These are phyloP conservation scores for Colletotrichum sp. DNA, from an alignment of 2,329 filamentous ascomycete species.

Conservation along the genomic window DNA sequence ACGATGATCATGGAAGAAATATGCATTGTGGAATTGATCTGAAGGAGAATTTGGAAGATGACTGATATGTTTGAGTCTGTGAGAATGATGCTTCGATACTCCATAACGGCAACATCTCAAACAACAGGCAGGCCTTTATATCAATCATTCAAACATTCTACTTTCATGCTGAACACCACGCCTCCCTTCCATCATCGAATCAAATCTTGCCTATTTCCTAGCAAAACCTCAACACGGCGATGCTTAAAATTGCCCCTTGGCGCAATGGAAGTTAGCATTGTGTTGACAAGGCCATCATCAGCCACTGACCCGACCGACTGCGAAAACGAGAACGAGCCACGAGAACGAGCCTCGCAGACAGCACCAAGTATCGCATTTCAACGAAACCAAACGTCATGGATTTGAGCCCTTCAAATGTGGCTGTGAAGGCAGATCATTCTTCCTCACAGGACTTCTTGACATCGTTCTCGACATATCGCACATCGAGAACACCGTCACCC, in stretches of 20 bases:
- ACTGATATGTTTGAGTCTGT: background rate
- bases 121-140: background rate
- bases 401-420: background rate
- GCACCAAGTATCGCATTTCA: background rate
- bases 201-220: background rate
- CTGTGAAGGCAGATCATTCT: background rate
- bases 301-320: background rate
- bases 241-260: background rate
- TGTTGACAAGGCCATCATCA: background rate
- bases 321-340: background rate
- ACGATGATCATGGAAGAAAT: background rate
- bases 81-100: background rate
- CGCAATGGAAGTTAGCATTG: background rate
- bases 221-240: background rate
- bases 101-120: background rate
- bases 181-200: background rate
- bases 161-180: background rate
- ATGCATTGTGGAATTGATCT: background rate
- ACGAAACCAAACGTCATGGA: background rate
- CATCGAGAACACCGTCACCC: background rate
- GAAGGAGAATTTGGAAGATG: background rate
- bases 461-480: background rate
- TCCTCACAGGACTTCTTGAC: background rate
- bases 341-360: background rate
- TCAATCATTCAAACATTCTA: background rate